These are phyloP conservation scores for Globisporangium paroecandrum DNA, from an alignment of 352 stramenopile species.

Conservation along the genomic window DNA sequence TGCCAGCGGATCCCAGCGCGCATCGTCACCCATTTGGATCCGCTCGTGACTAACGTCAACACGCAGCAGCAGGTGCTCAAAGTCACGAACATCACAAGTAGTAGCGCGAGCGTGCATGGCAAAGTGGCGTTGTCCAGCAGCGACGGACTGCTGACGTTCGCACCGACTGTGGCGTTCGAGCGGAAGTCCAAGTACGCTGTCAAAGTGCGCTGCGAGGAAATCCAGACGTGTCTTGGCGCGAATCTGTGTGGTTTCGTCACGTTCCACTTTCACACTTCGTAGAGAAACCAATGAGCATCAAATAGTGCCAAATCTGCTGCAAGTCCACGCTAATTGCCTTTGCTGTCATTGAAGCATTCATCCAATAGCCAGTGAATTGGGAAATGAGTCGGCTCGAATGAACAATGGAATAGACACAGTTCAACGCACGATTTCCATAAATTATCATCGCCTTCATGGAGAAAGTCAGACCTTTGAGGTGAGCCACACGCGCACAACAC, in stretches of 20 bases:
- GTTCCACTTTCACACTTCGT: slow-evolving; percentile 23
- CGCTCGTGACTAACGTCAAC: slow-evolving; percentile 27
- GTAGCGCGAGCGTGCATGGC: slow-evolving; percentile 21
- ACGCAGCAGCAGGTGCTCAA: slow-evolving; percentile 31
- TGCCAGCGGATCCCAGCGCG: slow-evolving; percentile 2
- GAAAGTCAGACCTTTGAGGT: not conserved
- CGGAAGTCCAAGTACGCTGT: slow-evolving; percentile 27
- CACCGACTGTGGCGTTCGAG: slow-evolving; percentile 34
- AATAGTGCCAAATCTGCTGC: not conserved
- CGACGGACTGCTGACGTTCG: slow-evolving; percentile 23
- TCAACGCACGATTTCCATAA: not conserved
- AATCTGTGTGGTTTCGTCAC: slow-evolving; percentile 3
- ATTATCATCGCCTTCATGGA: not conserved
- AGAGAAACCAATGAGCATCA: not conserved
- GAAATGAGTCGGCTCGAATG: no score
- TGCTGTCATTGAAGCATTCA: not conserved
- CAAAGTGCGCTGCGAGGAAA: slow-evolving; percentile 28
- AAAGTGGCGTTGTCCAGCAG: slow-evolving; percentile 16
- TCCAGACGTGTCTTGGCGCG: slow-evolving; percentile 26
- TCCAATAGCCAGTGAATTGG: not conserved
- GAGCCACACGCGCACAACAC: not conserved
- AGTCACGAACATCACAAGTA: slow-evolving; percentile 23
- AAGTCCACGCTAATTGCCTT: not conserved
- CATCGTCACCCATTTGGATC: slow-evolving; percentile 22
- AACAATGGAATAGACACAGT: no score